Conservation (phyloP, 805 yeast species). For the Metschnikowia noctiluminum region DNA sequence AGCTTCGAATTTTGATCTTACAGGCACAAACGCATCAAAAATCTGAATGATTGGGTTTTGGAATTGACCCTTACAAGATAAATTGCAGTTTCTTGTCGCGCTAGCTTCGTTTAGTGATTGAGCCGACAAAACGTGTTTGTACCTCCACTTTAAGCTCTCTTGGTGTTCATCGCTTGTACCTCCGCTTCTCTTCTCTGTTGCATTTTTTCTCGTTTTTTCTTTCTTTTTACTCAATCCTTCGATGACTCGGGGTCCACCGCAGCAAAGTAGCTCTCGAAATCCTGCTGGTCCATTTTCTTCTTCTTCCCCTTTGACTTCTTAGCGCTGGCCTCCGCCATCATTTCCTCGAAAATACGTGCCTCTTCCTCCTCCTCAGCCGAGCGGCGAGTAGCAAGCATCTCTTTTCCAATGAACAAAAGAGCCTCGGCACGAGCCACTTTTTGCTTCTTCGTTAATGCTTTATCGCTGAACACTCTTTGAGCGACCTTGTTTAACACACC, state of each 20-base stretch:
- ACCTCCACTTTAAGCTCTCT: too few relatives aligned
- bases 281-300: slow-evolving; percentile 12
- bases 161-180: not conserved
- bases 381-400: slow-evolving; percentile 64
- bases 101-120: too few relatives aligned
- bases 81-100: too few relatives aligned
- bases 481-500: slow-evolving; percentile 80
- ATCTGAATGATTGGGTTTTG: too few relatives aligned
- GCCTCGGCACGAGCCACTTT: slow-evolving; percentile 79
- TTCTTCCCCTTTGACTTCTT: slow-evolving; percentile 39
- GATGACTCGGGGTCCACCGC: slow-evolving; percentile 9
- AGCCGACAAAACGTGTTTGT: too few relatives aligned
- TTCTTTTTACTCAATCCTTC: not conserved
- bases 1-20: too few relatives aligned
- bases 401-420: slow-evolving; percentile 63
- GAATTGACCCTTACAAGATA: too few relatives aligned
- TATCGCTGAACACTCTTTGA: slow-evolving; percentile 49
- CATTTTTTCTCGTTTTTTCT: not conserved
- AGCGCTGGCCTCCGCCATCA: slow-evolving; percentile 79
- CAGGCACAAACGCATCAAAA: too few relatives aligned
- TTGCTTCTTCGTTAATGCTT: slow-evolving; percentile 53
- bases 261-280: slow-evolving; percentile 10
- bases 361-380: slow-evolving; percentile 90
- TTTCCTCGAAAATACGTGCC: slow-evolving; percentile 84
- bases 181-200: not conserved